Evolutionary conservation across 345 rosid genomes (phyloP), one percentile per base, ranked within the genome.

Genomic region (Gossypium raimondii): DNA sequence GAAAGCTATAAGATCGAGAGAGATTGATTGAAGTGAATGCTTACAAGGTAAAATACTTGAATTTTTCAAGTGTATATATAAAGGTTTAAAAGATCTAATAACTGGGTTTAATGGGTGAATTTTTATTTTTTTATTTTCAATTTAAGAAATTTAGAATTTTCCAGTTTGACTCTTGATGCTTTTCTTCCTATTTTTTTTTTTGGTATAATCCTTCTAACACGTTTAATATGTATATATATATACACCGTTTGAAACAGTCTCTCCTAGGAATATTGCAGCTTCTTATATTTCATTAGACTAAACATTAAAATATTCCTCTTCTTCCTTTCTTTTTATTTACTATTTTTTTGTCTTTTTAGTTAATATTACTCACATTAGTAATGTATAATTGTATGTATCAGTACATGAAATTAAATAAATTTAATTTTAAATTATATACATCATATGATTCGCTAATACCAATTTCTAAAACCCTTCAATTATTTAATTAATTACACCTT

Each of bases 171-270:
- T 51, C 14, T 50, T 25, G 9, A 25, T 17, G 24, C 47, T 74
- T 24, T n/a, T 11, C 24, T 0, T 27, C 47, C 25, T 18, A 61
- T 13, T 25, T 45, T 11, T 29, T 25, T 45, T 7, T 27, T 20
- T 24, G 16, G 69, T 20, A 38, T 65, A 65, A 66, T 20, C 78
- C 66, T 75, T 75, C 78, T 57, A 75, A 75, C 73, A 75, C 73
- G 78, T 43, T 43, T 45, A 13, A 3, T 24, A 7, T 45, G 0
- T 60, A 27, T 6, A 22, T 57, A 13, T 29, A 29, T 64, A 1
- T 3, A 53, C 1, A 4, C 4, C 14, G 7, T 43, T 70, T 73
- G 76, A 73, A 51, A 45, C 1, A 60, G 76, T 73, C 76, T 24
- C 5, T 73, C 22, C 3, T 22, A 24, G 12, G 10, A 66, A 67